Evolutionary conservation across 805 yeast species (phyloP).

Genomic region (Brettanomyces nanus): DNA sequence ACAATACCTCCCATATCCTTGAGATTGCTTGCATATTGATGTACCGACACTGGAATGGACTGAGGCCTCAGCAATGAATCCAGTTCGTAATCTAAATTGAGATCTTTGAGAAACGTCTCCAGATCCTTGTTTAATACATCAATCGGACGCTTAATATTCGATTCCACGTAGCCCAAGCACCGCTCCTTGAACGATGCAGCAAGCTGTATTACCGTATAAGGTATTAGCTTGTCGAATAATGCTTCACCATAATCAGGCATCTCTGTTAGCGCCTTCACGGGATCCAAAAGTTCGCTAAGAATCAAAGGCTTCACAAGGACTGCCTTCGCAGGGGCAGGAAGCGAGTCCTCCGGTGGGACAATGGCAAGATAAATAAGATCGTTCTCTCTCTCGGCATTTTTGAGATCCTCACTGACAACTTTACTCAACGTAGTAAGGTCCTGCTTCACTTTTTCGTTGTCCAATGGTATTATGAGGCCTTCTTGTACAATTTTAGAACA

Average conservation of each 20-base stretch:
- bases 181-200: constrained; percentile 64
- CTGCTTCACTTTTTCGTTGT: constrained; percentile 33
- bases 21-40: constrained; percentile 48
- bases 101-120: constrained; percentile 34
- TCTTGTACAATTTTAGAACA: constrained; percentile 32
- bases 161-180: constrained; percentile 42
- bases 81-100: constrained; percentile 53
- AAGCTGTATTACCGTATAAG: constrained; percentile 55
- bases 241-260: constrained; percentile 18
- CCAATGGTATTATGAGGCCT: constrained; percentile 37
- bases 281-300: constrained; percentile 30
- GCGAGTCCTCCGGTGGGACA: constrained; percentile 40
- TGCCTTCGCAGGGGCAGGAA: constrained; percentile 39
- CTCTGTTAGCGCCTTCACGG: constrained; percentile 12
- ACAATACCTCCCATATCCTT: constrained; percentile 43
- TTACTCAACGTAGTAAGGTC: constrained; percentile 45
- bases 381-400: constrained; percentile 66
- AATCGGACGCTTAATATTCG: constrained; percentile 39
- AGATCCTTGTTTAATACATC: constrained; percentile 37
- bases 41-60: constrained; percentile 48
- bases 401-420: constrained; percentile 36
- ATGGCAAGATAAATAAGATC: constrained; percentile 66
- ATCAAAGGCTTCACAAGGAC: constrained; percentile 42
- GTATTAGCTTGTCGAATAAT: constrained; percentile 57
- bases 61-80: constrained; percentile 54